Conservation (phyloP, 2,329 filamentous ascomycete genomes). For the Diaporthe sp. region DNA sequence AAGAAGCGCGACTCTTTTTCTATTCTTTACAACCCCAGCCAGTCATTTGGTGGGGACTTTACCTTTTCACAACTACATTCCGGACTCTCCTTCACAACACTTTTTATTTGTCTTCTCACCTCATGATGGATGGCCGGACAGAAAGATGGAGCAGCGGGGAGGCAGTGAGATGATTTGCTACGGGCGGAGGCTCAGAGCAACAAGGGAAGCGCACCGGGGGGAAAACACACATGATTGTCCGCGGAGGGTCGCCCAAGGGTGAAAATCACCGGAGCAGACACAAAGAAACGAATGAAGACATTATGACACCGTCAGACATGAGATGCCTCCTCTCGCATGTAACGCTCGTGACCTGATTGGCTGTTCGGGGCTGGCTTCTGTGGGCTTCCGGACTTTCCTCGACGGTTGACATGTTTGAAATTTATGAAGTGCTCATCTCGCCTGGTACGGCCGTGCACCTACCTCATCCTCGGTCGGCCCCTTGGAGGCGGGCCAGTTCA, state of each 20-base stretch:
- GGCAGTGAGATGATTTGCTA: background rate
- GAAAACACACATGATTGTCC: background rate
- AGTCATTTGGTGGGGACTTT: conserved; percentile 33
- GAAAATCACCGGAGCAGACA: background rate
- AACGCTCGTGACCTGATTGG: background rate
- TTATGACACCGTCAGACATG: conserved; percentile 5
- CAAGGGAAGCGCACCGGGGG: background rate
- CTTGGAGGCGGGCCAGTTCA: too few relatives aligned
- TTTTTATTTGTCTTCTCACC: conserved; percentile 30
- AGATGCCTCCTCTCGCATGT: background rate
- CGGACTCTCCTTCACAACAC: conserved; percentile 18
- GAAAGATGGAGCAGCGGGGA: background rate
- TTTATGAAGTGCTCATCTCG: conserved; percentile 26
- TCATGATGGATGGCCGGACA: conserved; percentile 24
- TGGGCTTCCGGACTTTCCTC: conserved; percentile 19
- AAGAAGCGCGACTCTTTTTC: conserved; percentile 32
- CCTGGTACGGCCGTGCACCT: background rate
- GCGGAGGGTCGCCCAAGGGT: background rate
- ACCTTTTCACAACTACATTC: conserved; percentile 7
- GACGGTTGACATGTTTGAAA: conserved; percentile 17
- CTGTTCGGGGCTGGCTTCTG: background rate
- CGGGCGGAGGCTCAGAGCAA: background rate
- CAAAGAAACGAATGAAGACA: conserved; percentile 26
- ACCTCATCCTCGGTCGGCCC: background rate
- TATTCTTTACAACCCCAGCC: conserved; percentile 36